A percentile compares a stretch with the other conserved stretches of the same genome.
phyloP scores from a whole-genome alignment of 2,329 filamentous ascomycete species.

The Pestalotiopsis fici region DNA sequence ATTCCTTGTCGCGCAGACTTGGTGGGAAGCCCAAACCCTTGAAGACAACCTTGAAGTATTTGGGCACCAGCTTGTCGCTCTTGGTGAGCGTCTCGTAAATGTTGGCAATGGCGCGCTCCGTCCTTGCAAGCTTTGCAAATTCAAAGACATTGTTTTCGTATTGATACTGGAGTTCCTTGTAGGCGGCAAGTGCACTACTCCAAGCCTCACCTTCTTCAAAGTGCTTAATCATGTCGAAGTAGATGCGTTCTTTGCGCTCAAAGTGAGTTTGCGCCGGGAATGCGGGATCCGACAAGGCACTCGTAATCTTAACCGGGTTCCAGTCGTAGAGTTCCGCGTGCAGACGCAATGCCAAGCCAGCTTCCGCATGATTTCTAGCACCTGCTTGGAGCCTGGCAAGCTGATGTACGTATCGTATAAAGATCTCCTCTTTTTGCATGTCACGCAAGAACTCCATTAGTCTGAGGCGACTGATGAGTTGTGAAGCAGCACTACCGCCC shows the following conservation, averaged over 20 bases:
- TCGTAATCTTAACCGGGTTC: constrained; percentile 71
- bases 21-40: constrained; percentile 85
- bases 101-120: constrained; percentile 86
- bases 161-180: constrained; percentile 87
- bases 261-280: constrained; percentile 85
- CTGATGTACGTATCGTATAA: constrained; percentile 93
- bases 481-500: constrained; percentile 70
- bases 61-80: constrained; percentile 74
- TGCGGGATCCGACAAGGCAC: constrained; percentile 70
- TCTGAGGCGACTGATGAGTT: constrained; percentile 84
- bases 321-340: constrained; percentile 93
- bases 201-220: constrained; percentile 95
- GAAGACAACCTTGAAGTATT: constrained; percentile 91
- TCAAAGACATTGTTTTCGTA: constrained; percentile 91
- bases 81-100: constrained; percentile 89
- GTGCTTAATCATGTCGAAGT: constrained; percentile 92
- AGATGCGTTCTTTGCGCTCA: constrained; percentile 88
- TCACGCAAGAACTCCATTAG: constrained; percentile 96
- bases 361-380: constrained; percentile 80
- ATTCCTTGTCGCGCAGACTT: constrained; percentile 83
- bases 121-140: constrained; percentile 86
- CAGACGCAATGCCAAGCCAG: constrained; percentile 82
- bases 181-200: constrained; percentile 84
- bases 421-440: constrained; percentile 97
- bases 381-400: constrained; percentile 76